phyloP scores from a whole-genome alignment of 441 rosid species.

The Sinapis alba region DNA sequence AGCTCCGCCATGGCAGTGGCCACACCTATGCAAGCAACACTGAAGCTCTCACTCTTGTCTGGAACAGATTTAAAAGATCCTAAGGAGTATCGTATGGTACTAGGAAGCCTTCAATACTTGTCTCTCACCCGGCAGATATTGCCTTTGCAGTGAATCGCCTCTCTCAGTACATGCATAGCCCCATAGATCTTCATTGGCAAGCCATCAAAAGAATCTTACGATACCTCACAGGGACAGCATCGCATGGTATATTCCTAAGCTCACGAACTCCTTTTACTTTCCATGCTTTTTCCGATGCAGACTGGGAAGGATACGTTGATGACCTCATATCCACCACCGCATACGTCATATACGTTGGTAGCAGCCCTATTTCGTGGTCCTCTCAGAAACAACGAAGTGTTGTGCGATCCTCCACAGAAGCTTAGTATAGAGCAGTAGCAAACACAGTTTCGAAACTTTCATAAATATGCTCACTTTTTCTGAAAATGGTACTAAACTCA shows the following conservation, averaged over 20 bases:
- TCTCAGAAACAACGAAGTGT: not conserved
- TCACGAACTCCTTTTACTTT: not conserved
- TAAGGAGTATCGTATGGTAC: no score
- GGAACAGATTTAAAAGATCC: no score
- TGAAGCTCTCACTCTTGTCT: no score
- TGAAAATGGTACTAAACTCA: not conserved
- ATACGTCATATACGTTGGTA: not conserved
- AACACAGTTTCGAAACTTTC: no score
- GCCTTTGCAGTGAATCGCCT: no score
- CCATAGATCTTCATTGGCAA: no score
- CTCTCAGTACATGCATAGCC: no score
- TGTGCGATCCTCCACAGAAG: not conserved
- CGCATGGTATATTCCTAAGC: not conserved
- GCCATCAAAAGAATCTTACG: no score
- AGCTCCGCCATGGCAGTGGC: not conserved
- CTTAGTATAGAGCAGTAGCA: no score
- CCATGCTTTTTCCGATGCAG: not conserved
- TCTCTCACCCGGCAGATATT: no score
- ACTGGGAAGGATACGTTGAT: not conserved
- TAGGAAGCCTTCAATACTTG: no score
- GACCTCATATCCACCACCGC: not conserved
- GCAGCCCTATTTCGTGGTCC: not conserved
- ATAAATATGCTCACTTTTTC: not conserved
- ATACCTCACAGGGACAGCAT: no score
- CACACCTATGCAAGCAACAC: not conserved